These are phyloP conservation scores for Camelina hispida DNA, from an alignment of 345 rosid genomes.

Conservation along the genomic window DNA sequence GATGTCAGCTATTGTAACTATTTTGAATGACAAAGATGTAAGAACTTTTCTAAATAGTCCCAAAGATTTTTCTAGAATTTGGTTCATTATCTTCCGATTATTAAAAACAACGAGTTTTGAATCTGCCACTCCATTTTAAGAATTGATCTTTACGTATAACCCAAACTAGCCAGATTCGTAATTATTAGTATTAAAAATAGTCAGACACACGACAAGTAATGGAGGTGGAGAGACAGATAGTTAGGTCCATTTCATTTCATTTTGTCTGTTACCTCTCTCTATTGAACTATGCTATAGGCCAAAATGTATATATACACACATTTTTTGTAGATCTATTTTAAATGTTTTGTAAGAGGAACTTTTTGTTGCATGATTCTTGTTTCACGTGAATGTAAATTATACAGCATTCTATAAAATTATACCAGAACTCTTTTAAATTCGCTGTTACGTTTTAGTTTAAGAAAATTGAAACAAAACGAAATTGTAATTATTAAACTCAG, in stretches of 20 bases:
- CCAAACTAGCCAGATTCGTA: not conserved
- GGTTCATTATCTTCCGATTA: too few relatives aligned
- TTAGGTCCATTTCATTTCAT: conserved; percentile 29
- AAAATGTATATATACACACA: not conserved
- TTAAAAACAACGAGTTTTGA: not conserved
- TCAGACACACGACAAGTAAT: conserved; percentile 8
- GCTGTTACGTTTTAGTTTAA: not conserved
- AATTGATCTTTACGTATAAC: conserved; percentile 18
- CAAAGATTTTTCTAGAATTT: not conserved
- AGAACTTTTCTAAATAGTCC: not conserved
- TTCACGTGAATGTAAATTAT: not conserved
- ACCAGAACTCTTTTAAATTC: not conserved
- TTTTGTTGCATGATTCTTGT: not conserved
- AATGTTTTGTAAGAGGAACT: not conserved
- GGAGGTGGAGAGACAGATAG: conserved; percentile 10
- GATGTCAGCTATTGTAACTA: not conserved
- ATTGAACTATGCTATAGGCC: not conserved
- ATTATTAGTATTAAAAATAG: not conserved
- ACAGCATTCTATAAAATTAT: not conserved
- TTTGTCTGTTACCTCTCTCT: not conserved
- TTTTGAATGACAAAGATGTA: not conserved
- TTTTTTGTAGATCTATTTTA: not conserved
- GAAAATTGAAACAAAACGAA: not conserved
- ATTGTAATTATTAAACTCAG: not conserved
- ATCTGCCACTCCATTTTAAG: not conserved